Percentiles rank a stretch among this genome's conserved stretches.
Conservation (phyloP, 1,139 yeast genomes). For the Suhomyces atakaporum region DNA sequence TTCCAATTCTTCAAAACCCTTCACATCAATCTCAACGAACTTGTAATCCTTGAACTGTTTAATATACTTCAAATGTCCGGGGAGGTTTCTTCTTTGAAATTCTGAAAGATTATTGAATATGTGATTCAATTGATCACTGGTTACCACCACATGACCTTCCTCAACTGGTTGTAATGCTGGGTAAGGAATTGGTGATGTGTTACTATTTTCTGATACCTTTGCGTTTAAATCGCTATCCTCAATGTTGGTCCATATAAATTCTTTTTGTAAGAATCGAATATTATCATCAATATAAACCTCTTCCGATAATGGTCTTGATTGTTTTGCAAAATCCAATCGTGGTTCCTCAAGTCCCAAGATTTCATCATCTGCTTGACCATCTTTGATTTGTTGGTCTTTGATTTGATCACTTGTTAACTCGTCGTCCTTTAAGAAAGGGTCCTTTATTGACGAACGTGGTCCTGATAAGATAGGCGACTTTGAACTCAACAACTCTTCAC, state of each 20-base stretch:
- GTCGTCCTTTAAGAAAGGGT: slow-evolving; percentile 45
- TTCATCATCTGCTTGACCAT: slow-evolving; percentile 18
- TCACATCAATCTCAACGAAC: slow-evolving; percentile 34
- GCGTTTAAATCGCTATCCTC: slow-evolving; percentile 10
- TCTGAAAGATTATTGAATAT: slow-evolving; percentile 32
- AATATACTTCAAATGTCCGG: slow-evolving; percentile 41
- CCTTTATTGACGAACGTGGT: slow-evolving; percentile 18
- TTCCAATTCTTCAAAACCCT: slow-evolving; percentile 32
- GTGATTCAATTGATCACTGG: slow-evolving; percentile 32
- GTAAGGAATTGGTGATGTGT: neutral
- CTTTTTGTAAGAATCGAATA: slow-evolving; percentile 33
- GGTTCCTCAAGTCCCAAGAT: neutral
- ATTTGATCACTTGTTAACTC: slow-evolving; percentile 47
- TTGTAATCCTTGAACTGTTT: slow-evolving; percentile 43
- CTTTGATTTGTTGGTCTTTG: slow-evolving; percentile 42
- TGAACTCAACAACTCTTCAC: slow-evolving; percentile 2
- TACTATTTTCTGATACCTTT: slow-evolving; percentile 5
- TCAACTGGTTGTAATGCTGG: slow-evolving; percentile 6
- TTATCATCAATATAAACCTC: slow-evolving; percentile 39
- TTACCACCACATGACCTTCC: slow-evolving; percentile 24
- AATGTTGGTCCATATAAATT: slow-evolving; percentile 31
- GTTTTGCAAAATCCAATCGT: slow-evolving; percentile 2
- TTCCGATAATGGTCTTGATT: slow-evolving; percentile 18
- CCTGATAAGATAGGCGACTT: neutral
- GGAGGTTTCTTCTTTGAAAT: slow-evolving; percentile 33